These are phyloP conservation scores for Hericium erinaceus DNA, from an alignment of 768 basidiomycete genomes.

Conservation along the genomic window DNA sequence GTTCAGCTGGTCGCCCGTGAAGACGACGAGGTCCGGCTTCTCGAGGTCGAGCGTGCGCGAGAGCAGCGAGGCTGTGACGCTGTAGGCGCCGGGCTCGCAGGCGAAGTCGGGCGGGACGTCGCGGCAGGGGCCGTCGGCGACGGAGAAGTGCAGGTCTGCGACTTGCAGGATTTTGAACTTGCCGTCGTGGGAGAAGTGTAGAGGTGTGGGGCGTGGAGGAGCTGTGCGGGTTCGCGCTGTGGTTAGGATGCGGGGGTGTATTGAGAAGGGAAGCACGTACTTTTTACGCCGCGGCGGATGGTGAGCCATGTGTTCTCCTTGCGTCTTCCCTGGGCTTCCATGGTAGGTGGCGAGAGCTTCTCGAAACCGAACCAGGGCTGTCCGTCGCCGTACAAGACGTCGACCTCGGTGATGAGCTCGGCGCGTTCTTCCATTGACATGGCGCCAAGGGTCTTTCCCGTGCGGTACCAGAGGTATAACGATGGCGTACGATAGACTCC, in stretches of 20 bases:
- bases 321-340: constrained; percentile 26
- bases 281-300: constrained; percentile 62
- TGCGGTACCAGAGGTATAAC: constrained; percentile 72
- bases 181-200: constrained; percentile 77
- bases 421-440: constrained; percentile 49
- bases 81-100: constrained; percentile 55
- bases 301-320: constrained; percentile 54
- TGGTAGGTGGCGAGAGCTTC: constrained; percentile 50
- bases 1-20: constrained; percentile 89
- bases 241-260: background rate
- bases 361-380: constrained; percentile 84
- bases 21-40: constrained; percentile 86
- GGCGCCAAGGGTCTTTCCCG: constrained; percentile 52
- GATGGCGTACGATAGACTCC: constrained; percentile 50
- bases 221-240: constrained; percentile 26
- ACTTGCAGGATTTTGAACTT: constrained; percentile 86
- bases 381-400: constrained; percentile 80
- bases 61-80: constrained; percentile 68
- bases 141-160: constrained; percentile 91
- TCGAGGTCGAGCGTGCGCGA: constrained; percentile 63
- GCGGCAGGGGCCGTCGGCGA: constrained; percentile 65
- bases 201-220: constrained; percentile 62
- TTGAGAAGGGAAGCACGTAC: constrained; percentile 30
- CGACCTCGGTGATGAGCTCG: constrained; percentile 82
- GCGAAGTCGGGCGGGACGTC: constrained; percentile 47